Evolutionary conservation across 306 rosid genomes (phyloP).

Genomic region (Oemleria cerasiformis): DNA sequence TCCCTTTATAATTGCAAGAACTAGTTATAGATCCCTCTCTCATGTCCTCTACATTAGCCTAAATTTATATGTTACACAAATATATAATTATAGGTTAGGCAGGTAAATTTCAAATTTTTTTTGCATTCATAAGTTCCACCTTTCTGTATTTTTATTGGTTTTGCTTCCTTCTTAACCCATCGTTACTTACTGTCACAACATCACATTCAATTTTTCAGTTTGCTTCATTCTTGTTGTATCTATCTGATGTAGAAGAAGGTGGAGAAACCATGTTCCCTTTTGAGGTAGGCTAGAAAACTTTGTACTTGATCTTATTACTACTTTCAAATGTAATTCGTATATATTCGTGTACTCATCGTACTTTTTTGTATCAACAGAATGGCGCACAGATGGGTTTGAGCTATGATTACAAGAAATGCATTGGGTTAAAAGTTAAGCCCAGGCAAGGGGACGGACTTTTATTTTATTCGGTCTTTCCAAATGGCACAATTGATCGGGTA

Average conservation of each 20-base stretch:
- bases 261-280: constrained; percentile 79
- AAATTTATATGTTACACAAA: not conserved
- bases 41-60: not conserved
- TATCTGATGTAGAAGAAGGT: constrained; percentile 57
- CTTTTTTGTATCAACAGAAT: constrained; percentile 30
- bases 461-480: constrained; percentile 55
- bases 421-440: constrained; percentile 68
- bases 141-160: not conserved
- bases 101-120: constrained; percentile 2
- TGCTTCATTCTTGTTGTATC: constrained; percentile 66
- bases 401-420: constrained; percentile 52
- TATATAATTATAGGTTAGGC: not conserved
- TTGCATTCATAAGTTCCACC: not conserved
- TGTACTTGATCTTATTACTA: not conserved
- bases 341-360: constrained; percentile 10
- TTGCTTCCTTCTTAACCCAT: not conserved
- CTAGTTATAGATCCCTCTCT: not conserved
- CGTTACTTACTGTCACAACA: not conserved
- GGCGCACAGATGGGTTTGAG: constrained; percentile 31
- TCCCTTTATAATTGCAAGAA: not conserved
- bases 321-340: constrained; percentile 2
- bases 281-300: constrained; percentile 40
- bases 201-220: constrained; percentile 34
- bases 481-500: constrained; percentile 60
- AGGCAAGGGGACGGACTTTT: constrained; percentile 60